Conservation (phyloP, 139 green algal genomes). For the Picochlorum sp. region DNA sequence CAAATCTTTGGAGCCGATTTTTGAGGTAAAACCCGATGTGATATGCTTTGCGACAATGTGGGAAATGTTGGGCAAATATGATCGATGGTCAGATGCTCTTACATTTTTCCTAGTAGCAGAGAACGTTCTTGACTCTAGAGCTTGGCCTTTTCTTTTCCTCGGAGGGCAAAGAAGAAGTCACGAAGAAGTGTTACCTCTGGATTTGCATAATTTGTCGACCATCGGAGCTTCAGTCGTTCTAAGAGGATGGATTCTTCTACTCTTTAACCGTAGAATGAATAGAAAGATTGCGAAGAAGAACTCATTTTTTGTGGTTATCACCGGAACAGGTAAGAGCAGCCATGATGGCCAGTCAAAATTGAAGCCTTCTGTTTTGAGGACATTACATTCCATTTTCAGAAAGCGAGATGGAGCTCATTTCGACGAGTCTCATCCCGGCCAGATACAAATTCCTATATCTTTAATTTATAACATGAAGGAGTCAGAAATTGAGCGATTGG, state of each 20-base stretch:
- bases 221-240: slow-evolving; percentile 2
- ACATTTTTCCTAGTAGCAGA: neutral
- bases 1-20: neutral
- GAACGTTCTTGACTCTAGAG: neutral
- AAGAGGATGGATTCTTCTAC: slow-evolving; percentile 20
- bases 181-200: neutral
- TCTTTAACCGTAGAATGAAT: neutral
- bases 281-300: neutral
- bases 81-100: slow-evolving; percentile 4
- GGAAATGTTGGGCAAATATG: slow-evolving; percentile 1
- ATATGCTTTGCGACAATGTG: slow-evolving; percentile 11
- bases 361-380: no score
- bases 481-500: no score
- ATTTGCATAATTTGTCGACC: slow-evolving; percentile 15
- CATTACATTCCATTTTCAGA: no score
- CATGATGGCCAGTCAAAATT: slow-evolving; percentile 7
- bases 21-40: slow-evolving; percentile 1
- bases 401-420: no score
- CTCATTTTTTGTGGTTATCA: slow-evolving; percentile 2
- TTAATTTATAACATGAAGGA: no score
- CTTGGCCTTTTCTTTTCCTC: neutral
- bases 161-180: no score
- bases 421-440: no score
- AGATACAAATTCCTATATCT: no score
- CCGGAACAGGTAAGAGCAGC: slow-evolving; percentile 16